Base-by-base conservation (phyloP, 2,329 filamentous ascomycete genomes). In the Incumbomyces delicatus region DNA sequence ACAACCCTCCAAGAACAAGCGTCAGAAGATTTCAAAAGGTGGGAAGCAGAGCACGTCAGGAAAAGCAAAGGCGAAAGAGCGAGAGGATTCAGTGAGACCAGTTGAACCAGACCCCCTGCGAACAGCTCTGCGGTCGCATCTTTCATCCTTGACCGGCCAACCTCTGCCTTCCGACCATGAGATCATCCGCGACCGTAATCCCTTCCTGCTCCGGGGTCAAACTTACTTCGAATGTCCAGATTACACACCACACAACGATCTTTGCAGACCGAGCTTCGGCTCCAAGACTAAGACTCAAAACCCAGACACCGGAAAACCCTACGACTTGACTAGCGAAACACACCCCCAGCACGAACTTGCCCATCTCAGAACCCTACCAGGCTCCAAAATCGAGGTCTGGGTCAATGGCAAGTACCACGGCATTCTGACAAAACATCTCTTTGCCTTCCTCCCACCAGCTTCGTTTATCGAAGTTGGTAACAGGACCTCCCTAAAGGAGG, bases 161-260 rank as follows among this genome's bases (percentile, higher is more conserved):
- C 18, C 49, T 11, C 14, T 41, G 6, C 55, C 55, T 11, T 49
- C 55, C 3, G 53, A 56, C 30, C 45, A 50, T 44, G 92, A 96
- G 63, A 85, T 96, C 52, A 86, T 98, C 50, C 87, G 94, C 52
- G 94, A 98, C 64, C 85, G 92, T 41, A 87, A 95, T 37, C 89
- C 92, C 1, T 94, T 96, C 55, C 81, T 89, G 8, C 94, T 94
- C 71, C 95, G 95, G 65, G 55, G 56, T 16, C 27, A 36, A 16
- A 52, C 51, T 10, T 58, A 58, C 47, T 94, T 94, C 60, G 88
- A 94, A 66, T 84, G 87, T 61, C 85, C 88, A 53, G 88, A 94
- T 61, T 94, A 94, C 63, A 85, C 90, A 57, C 74, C 86, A 0
- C 84, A 83, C 10, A 94, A 94, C 62, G 84, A 94, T 54, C 79